Evolutionary conservation across 345 rosid genomes (phyloP).

Genomic region (Salix arbutifolia): DNA sequence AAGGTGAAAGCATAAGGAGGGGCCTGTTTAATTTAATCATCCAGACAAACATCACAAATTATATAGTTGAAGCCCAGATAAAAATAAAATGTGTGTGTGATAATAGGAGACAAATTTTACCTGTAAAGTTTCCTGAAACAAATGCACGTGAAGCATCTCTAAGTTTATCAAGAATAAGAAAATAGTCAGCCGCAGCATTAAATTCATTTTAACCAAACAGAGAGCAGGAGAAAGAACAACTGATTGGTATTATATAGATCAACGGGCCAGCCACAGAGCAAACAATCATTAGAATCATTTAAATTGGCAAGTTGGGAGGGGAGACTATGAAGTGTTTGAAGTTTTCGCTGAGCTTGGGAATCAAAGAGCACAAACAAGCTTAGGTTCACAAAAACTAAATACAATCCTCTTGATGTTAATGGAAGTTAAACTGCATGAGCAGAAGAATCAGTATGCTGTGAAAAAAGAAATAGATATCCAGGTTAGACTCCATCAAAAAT

Average conservation of each 20-base stretch:
- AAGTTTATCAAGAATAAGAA: constrained; percentile 23
- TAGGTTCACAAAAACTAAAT: too few species aligned
- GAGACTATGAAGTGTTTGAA: too few species aligned
- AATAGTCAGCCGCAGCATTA: constrained; percentile 4
- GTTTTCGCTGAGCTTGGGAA: too few species aligned
- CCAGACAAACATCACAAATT: too few species aligned
- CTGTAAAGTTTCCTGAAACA: constrained; percentile 95
- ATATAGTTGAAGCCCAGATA: background rate
- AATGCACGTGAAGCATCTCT: constrained; percentile 96
- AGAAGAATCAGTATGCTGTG: too few species aligned
- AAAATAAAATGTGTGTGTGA: background rate
- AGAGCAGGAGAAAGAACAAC: background rate
- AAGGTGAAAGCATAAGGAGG: background rate
- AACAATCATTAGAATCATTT: background rate
- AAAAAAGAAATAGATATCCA: too few species aligned
- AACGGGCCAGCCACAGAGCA: too few species aligned
- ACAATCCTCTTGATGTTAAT: background rate
- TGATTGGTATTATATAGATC: too few species aligned
- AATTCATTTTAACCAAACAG: background rate
- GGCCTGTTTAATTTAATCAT: background rate
- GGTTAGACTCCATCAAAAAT: too few species aligned
- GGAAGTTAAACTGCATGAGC: too few species aligned
- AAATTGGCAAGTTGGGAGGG: background rate
- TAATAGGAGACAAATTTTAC: constrained; percentile 29
- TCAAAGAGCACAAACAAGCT: too few species aligned